Evolutionary conservation across 805 yeast genomes (phyloP), one percentile per base, ranked within the genome.

Genomic region (Schwanniomyces vanrijiae): DNA sequence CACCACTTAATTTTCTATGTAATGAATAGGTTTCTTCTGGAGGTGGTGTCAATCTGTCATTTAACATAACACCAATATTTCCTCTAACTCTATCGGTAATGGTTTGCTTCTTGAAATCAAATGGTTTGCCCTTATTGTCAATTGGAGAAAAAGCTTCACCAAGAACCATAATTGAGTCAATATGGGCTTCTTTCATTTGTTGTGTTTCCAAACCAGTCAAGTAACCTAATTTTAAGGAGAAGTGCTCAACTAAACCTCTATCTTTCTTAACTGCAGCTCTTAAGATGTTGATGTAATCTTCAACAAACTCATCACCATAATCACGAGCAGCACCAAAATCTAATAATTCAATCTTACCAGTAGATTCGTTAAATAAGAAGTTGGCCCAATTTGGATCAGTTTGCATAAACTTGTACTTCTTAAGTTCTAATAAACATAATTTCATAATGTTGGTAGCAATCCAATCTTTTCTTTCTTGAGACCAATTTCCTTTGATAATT

Each of bases 381-480:
- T 94, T 94, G 39, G 99, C 97, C 99, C 99, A 94, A 66, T 94
- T 94, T 43, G 99, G 99, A 69, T 94, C 99, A 1, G 98, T 92
- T 69, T 94, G 99, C 99, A 94, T 94, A 69, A 86, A 92, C 59
- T 79, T 80, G 71, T 86, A 91, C 55, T 80, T 72, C 11, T 90
- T 88, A 64, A 94, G 88, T 68, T 94, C 99, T 55, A 79, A 75
- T 41, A 94, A 71, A 60, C 97, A 90, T 37, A 94, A 74, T 53
- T 89, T 79, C 96, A 94, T 87, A 44, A 94, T 83, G 54, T 86
- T 79, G 3, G 88, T 80, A 14, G 96, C 95, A 44, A 94, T 84
- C 82, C 87, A 87, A 66, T 94, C 75, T 51, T 79, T 82, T 6
- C 86, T 81, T 7, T 80, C 82, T 68, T 90, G 97, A 48, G 74